These are phyloP conservation scores for Podospora conica DNA, from an alignment of 495 filamentous ascomycete genomes.

Conservation along the genomic window DNA sequence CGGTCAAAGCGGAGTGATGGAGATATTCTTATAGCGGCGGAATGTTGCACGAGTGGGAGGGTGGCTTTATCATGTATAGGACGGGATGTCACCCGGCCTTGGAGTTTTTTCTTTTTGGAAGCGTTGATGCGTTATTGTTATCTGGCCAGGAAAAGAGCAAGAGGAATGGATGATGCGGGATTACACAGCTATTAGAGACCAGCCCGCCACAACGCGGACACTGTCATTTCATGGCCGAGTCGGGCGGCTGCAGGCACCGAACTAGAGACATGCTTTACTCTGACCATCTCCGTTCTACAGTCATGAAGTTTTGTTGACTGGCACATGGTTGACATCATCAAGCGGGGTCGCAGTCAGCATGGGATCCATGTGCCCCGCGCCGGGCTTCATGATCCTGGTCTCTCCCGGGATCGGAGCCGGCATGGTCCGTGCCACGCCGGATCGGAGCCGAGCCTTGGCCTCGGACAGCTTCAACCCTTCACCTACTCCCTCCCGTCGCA, in stretches of 20 bases:
- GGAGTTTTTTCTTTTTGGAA: constrained; percentile 1
- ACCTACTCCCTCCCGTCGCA: background rate
- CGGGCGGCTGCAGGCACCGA: background rate
- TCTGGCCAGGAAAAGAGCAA: background rate
- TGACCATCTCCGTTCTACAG: background rate
- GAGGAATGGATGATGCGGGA: background rate
- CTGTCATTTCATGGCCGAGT: background rate
- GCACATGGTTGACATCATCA: background rate
- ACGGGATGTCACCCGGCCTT: background rate
- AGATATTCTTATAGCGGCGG: background rate
- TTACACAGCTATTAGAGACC: background rate
- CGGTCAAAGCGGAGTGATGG: constrained; percentile 1
- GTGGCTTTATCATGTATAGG: background rate
- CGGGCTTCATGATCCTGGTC: background rate
- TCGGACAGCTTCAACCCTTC: no score
- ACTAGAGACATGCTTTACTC: background rate
- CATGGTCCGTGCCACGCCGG: background rate
- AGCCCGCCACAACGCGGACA: background rate
- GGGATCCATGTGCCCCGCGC: background rate
- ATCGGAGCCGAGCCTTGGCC: background rate
- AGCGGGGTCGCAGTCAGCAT: background rate
- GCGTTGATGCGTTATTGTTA: background rate
- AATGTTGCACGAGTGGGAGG: background rate
- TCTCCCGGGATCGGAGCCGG: background rate
- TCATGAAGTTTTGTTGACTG: background rate